Evolutionary conservation across 352 stramenopile species (phyloP), one percentile per base, ranked within the genome.

Genomic region (Pythium sp.): DNA sequence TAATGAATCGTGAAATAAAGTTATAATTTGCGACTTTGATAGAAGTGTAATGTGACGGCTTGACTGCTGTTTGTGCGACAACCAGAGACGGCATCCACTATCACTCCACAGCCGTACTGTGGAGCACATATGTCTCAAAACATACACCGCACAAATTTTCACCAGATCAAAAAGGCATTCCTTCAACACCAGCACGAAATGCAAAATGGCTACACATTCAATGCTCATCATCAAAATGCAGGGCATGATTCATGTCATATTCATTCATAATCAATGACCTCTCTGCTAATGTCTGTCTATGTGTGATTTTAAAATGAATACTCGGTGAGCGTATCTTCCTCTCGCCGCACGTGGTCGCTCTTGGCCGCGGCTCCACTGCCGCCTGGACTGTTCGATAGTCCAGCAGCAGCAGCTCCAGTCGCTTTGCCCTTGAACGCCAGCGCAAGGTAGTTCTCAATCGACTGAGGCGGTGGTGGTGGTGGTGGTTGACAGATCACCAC

Each of bases 381-480:
- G 0, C 32, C 43, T 22, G 43, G 43, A 7, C 43, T 51, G 43
- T 8, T 51, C 15, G 43, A 11, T 49, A n/a, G 0, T 12, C 24
- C 56, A 63, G 64, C 41, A 28, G 64, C 41, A 28, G 38, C 32
- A 46, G 60, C 67, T 1, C 32, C 38, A 12, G 54, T 24, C 11
- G 61, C 67, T 20, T 57, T 81, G 1, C 69, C 62, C 55, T 76
- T 86, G 64, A 89, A 89, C 8, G 80, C 80, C 20, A 89, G 68
- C 24, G 79, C 77, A 15, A 85, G 56, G 63, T 86, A 89, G 38
- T 86, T 51, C 65, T n/a, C 30, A 65, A 38, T 55, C 54, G 0
- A 53, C 26, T 64, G 51, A 46, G 38, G 49, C 58, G 4, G 54
- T 28, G 60, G 62, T 2, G 63, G 68, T 12, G 61, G 51, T 7